Evolutionary conservation across 441 rosid genomes (phyloP).

Genomic region (Francoa sonchifolia): DNA sequence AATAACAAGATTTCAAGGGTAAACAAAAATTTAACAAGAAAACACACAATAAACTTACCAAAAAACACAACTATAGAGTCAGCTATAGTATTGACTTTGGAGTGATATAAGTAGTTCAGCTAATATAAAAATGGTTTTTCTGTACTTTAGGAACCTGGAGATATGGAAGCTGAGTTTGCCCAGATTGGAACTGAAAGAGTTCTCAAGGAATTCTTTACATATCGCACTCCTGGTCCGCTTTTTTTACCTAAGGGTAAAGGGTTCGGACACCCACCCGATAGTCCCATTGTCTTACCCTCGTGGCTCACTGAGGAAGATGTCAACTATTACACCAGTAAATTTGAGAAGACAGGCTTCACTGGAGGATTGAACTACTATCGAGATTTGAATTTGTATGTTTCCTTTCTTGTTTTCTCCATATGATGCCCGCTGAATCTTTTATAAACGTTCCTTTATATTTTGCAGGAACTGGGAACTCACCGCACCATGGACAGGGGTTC

Average conservation of each 20-base stretch:
- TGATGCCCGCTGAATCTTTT: neutral
- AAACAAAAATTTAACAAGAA: no score
- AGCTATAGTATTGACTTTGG: neutral
- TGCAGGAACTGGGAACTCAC: constrained; percentile 69
- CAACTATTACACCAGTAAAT: constrained; percentile 41
- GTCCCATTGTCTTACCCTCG: constrained; percentile 36
- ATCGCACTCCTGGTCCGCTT: constrained; percentile 40
- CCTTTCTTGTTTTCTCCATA: neutral
- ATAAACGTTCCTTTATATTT: neutral
- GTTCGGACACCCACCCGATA: constrained; percentile 26
- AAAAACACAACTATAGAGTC: neutral
- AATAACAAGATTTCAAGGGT: no score
- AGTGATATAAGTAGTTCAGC: neutral
- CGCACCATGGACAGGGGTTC: constrained; percentile 60
- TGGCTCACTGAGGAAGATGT: constrained; percentile 67
- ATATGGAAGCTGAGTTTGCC: constrained; percentile 49
- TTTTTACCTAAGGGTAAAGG: constrained; percentile 36
- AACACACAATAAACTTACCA: no score
- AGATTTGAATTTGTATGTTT: constrained; percentile 34
- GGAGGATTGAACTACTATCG: constrained; percentile 63
- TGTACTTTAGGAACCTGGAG: constrained; percentile 38
- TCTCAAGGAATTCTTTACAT: constrained; percentile 29
- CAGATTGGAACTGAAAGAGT: constrained; percentile 37
- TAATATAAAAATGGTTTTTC: neutral
- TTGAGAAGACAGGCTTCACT: constrained; percentile 54